These are phyloP conservation scores for Trichomonascus vanleenenianus DNA, from an alignment of 805 yeast species.

Conservation along the genomic window DNA sequence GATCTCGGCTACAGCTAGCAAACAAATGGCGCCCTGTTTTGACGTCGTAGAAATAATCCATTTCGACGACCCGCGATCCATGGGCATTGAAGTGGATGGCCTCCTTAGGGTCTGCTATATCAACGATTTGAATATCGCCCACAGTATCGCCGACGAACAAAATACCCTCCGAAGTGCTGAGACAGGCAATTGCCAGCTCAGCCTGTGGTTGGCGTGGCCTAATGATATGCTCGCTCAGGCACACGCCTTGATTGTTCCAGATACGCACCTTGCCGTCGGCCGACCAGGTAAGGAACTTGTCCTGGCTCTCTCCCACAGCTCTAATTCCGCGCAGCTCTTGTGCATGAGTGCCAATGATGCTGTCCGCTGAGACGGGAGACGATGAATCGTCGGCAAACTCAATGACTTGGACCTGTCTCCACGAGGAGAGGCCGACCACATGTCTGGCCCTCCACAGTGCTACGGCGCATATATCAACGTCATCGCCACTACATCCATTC, in stretches of 20 bases:
- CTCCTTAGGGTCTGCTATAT: background rate
- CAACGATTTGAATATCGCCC: constrained; percentile 10
- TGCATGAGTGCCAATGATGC: constrained; percentile 8
- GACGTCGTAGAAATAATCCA: constrained; percentile 8
- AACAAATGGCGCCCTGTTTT: constrained; percentile 8
- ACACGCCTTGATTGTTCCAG: constrained; percentile 5
- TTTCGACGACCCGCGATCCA: constrained; percentile 15
- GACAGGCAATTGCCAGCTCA: constrained; percentile 4
- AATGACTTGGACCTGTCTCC: no score
- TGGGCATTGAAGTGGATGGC: constrained; percentile 13
- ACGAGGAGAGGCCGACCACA: no score
- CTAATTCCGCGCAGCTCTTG: constrained; percentile 11
- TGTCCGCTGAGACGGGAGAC: background rate
- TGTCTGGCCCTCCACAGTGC: no score
- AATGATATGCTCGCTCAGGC: background rate
- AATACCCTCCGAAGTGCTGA: background rate
- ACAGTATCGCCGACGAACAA: constrained; percentile 6
- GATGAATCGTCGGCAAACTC: no score
- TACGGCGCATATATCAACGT: no score
- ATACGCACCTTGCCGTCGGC: constrained; percentile 13
- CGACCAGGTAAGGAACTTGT: constrained; percentile 16
- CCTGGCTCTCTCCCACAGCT: constrained; percentile 1
- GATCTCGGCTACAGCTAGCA: constrained; percentile 40
- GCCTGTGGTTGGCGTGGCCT: background rate
- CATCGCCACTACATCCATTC: no score